Evolutionary conservation across 306 rosid genomes (phyloP).

Genomic region (Fragaria iinumae): DNA sequence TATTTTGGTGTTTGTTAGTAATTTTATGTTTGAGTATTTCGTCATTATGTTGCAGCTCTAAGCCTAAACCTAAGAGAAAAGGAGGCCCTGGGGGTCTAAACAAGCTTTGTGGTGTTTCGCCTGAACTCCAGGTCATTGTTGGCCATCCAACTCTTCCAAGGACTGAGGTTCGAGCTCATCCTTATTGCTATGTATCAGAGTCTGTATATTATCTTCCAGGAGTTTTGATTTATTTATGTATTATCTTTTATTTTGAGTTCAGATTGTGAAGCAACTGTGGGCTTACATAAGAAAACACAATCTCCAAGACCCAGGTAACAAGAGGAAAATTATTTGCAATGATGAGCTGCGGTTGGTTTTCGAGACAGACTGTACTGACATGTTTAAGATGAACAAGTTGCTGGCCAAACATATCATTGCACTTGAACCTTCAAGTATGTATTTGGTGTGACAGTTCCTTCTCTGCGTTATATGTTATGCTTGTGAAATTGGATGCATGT

Average conservation of each 20-base stretch:
- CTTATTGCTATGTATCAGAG: background rate
- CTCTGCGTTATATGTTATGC: background rate
- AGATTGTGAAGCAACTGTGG: slow-evolving; percentile 69
- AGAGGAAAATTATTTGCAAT: slow-evolving; percentile 60
- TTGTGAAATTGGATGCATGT: background rate
- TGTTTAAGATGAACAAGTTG: slow-evolving; percentile 68
- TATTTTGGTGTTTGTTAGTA: background rate
- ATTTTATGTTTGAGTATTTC: slow-evolving; percentile 21
- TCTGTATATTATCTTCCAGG: slow-evolving; percentile 9
- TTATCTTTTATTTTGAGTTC: slow-evolving; percentile 23
- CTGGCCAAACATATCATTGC: slow-evolving; percentile 61
- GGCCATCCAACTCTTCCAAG: slow-evolving; percentile 76
- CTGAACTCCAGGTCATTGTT: slow-evolving; percentile 82
- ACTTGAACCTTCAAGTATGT: slow-evolving; percentile 63
- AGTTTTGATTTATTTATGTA: slow-evolving; percentile 17
- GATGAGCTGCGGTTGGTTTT: slow-evolving; percentile 60
- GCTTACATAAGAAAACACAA: slow-evolving; percentile 57
- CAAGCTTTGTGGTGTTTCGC: slow-evolving; percentile 79
- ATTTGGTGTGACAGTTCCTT: slow-evolving; percentile 17
- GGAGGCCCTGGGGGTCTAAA: slow-evolving; percentile 90
- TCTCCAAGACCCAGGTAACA: slow-evolving; percentile 64
- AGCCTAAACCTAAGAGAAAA: slow-evolving; percentile 68
- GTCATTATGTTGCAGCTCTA: slow-evolving; percentile 42
- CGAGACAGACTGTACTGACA: slow-evolving; percentile 65
- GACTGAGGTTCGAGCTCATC: slow-evolving; percentile 57